Evolutionary conservation across 441 rosid species (phyloP).

Genomic region (Kokia cookei): DNA sequence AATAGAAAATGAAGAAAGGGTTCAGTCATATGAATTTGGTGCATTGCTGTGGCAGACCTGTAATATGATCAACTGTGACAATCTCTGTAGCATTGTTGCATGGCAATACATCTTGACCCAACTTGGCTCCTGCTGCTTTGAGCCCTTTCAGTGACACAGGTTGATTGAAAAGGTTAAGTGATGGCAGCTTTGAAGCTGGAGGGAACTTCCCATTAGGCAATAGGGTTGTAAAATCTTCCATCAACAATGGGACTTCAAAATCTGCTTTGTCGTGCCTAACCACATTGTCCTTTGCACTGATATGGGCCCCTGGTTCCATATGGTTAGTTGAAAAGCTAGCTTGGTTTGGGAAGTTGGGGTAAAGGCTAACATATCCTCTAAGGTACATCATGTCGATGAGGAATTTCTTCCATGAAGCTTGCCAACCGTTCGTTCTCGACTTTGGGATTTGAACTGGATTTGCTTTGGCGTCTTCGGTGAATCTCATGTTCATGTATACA

Average conservation of each 20-base stretch:
- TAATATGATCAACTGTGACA: slow-evolving; percentile 64
- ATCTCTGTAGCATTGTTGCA: slow-evolving; percentile 78
- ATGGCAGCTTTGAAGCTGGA: slow-evolving; percentile 76
- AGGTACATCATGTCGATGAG: slow-evolving; percentile 97
- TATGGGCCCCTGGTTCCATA: slow-evolving; percentile 98
- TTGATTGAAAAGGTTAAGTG: slow-evolving; percentile 78
- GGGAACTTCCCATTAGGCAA: slow-evolving; percentile 77
- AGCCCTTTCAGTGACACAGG: slow-evolving; percentile 86
- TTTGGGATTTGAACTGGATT: slow-evolving; percentile 96
- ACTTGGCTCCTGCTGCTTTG: slow-evolving; percentile 90
- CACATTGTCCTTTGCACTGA: slow-evolving; percentile 85
- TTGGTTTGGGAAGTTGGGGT: slow-evolving; percentile 92
- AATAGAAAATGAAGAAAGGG: neutral
- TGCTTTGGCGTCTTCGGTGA: slow-evolving; percentile 77
- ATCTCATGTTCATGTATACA: slow-evolving; percentile 98
- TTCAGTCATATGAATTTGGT: slow-evolving; percentile 49
- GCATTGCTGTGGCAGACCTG: slow-evolving; percentile 78
- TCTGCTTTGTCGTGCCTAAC: slow-evolving; percentile 77
- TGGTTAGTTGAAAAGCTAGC: slow-evolving; percentile 95
- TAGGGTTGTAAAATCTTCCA: slow-evolving; percentile 57
- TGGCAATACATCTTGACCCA: slow-evolving; percentile 80
- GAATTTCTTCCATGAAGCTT: slow-evolving; percentile 99
- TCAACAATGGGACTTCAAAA: slow-evolving; percentile 83
- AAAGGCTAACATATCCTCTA: slow-evolving; percentile 88
- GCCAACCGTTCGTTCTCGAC: slow-evolving; percentile 98